Conservation (phyloP, 768 basidiomycete genomes). For the Termitomyces sp. region DNA sequence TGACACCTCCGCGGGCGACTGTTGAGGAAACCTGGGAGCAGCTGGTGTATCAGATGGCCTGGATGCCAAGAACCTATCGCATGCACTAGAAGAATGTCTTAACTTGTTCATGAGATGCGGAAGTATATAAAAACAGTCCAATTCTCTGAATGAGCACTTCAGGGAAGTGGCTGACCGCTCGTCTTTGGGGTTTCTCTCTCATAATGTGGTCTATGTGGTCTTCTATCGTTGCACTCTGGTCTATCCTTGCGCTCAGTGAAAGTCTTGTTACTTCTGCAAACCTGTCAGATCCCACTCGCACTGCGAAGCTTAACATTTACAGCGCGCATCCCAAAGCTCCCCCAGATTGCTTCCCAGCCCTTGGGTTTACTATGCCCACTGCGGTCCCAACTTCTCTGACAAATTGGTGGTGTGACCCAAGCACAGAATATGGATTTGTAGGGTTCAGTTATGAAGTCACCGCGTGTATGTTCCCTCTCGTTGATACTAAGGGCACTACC, state of each 20-base stretch:
- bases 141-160: neutral
- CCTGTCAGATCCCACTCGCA: slow-evolving; percentile 10
- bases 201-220: slow-evolving; percentile 9
- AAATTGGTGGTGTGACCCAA: slow-evolving; percentile 60
- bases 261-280: neutral
- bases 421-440: slow-evolving; percentile 68
- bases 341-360: slow-evolving; percentile 17
- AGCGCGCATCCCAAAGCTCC: slow-evolving; percentile 1
- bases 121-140: slow-evolving; percentile 5
- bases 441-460: slow-evolving; percentile 76
- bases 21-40: neutral
- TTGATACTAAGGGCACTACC: neutral
- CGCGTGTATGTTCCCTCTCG: slow-evolving; percentile 32
- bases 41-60: slow-evolving; percentile 1
- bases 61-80: neutral
- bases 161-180: neutral
- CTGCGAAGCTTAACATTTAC: slow-evolving; percentile 3
- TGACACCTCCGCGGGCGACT: neutral
- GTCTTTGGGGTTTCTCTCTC: neutral
- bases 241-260: neutral
- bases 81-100: neutral
- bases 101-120: neutral
- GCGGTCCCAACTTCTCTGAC: slow-evolving; percentile 35
- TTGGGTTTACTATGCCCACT: slow-evolving; percentile 39
- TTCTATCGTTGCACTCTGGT: neutral